phyloP scores from a whole-genome alignment of 192 early-diverging fungal genomes.

The Umbelopsis ramanniana region DNA sequence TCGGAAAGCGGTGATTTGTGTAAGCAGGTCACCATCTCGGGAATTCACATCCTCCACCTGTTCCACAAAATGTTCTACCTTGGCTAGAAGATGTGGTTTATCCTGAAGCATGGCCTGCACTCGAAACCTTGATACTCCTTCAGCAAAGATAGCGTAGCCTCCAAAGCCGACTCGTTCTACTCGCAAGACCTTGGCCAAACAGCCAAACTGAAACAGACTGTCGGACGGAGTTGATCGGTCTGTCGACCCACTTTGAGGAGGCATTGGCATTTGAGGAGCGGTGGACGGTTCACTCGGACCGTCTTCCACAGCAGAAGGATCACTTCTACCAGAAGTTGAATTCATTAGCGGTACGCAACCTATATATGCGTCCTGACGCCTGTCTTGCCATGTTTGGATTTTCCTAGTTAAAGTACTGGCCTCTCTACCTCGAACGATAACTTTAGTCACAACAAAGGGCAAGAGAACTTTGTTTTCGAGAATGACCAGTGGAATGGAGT shows the following conservation, averaged over 20 bases:
- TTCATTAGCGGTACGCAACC: constrained; percentile 45
- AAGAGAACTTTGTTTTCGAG: constrained; percentile 63
- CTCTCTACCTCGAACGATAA: constrained; percentile 61
- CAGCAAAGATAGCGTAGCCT: constrained; percentile 67
- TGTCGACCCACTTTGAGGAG: background rate
- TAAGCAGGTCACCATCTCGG: constrained; percentile 58
- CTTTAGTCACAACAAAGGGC: constrained; percentile 63
- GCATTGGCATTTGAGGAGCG: constrained; percentile 32
- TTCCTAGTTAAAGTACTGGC: constrained; percentile 56
- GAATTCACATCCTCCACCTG: constrained; percentile 31
- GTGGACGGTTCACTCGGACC: constrained; percentile 15
- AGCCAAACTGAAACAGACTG: constrained; percentile 48
- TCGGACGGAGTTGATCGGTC: constrained; percentile 8
- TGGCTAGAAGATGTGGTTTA: constrained; percentile 57
- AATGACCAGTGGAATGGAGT: constrained; percentile 51
- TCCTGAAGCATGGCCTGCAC: constrained; percentile 51
- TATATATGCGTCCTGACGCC: constrained; percentile 44
- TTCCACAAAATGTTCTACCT: constrained; percentile 53
- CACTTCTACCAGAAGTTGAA: too few species aligned
- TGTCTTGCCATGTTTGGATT: constrained; percentile 45
- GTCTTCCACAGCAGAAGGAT: background rate
- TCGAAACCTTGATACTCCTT: constrained; percentile 64
- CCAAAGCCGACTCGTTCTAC: constrained; percentile 62
- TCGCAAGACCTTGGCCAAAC: constrained; percentile 55
- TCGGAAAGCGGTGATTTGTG: constrained; percentile 55